Percentiles rank a stretch among this genome's conserved stretches.
Evolutionary conservation across 371 early-diverging fungal genomes (phyloP).

Genomic region (Mucor sp.): DNA sequence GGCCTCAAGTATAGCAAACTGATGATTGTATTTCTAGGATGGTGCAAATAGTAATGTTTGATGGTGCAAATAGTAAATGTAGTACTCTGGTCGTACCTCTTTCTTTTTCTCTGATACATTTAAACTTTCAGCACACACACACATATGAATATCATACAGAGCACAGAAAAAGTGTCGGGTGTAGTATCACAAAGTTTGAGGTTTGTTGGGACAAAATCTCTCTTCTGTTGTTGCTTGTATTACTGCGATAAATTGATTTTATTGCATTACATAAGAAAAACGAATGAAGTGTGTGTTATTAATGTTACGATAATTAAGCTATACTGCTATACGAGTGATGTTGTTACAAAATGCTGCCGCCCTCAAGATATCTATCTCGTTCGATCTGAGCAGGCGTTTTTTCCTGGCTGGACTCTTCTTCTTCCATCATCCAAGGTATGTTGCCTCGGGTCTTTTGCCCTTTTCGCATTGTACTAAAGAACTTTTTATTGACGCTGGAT

Average conservation of each 20-base stretch:
- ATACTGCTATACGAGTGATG: neutral
- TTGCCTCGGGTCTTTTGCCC: constrained; percentile 20
- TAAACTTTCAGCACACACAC: neutral
- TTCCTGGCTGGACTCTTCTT: neutral
- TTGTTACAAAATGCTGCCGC: neutral
- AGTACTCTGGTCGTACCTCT: neutral
- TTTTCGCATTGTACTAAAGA: constrained; percentile 29
- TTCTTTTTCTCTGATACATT: neutral
- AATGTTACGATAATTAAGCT: neutral
- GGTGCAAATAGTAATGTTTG: no score
- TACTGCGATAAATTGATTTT: constrained; percentile 7
- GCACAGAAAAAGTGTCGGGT: neutral
- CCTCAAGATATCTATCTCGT: constrained; percentile 27
- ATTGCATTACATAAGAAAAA: neutral
- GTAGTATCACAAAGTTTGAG: neutral
- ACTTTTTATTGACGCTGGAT: constrained; percentile 6
- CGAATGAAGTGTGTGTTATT: neutral
- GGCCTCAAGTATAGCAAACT: no score
- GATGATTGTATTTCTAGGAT: no score
- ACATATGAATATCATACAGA: neutral
- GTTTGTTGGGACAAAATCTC: neutral
- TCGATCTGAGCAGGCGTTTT: constrained; percentile 37
- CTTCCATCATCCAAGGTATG: constrained; percentile 23
- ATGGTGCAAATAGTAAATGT: no score
- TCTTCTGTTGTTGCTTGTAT: neutral